Evolutionary conservation across 352 stramenopile genomes (phyloP).

Genomic region (Phytopythium montanum): DNA sequence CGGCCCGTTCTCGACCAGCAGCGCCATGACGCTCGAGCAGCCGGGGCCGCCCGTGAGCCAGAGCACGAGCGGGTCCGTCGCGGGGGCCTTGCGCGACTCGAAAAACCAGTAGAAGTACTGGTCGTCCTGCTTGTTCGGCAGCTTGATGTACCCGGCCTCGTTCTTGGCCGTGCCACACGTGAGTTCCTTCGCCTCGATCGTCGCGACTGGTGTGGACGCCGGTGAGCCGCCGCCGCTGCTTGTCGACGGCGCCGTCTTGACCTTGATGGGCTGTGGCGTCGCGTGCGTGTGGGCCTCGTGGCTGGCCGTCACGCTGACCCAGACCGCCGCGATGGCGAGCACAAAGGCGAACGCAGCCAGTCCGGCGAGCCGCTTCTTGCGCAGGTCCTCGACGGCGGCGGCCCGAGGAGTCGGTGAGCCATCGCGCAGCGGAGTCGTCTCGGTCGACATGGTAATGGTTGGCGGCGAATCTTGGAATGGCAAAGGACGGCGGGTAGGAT

Average conservation of each 20-base stretch:
- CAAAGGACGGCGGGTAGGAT: neutral
- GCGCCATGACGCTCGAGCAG: slow-evolving; percentile 35
- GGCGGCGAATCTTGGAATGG: neutral
- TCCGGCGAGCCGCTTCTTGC: slow-evolving; percentile 13
- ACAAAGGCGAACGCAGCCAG: slow-evolving; percentile 17
- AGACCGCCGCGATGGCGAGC: slow-evolving; percentile 14
- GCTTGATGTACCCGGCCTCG: slow-evolving; percentile 41
- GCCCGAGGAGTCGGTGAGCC: neutral
- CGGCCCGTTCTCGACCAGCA: slow-evolving; percentile 54
- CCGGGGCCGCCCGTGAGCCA: slow-evolving; percentile 43
- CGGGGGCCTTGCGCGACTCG: slow-evolving; percentile 39
- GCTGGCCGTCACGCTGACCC: slow-evolving; percentile 16
- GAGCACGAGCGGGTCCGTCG: slow-evolving; percentile 65
- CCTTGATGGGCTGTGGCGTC: slow-evolving; percentile 10
- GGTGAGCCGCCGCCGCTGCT: slow-evolving; percentile 6
- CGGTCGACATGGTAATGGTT: slow-evolving; percentile 13
- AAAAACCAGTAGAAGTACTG: slow-evolving; percentile 65
- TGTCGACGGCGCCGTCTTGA: neutral
- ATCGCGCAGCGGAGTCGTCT: slow-evolving; percentile 22
- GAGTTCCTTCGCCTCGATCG: slow-evolving; percentile 9
- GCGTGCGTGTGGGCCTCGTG: slow-evolving; percentile 3
- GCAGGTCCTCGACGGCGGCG: neutral
- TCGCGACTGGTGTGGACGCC: neutral
- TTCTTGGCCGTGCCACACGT: slow-evolving; percentile 27
- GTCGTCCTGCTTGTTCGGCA: slow-evolving; percentile 33